Evolutionary conservation across 2,329 filamentous ascomycete genomes (phyloP), one percentile per base, ranked within the genome.

Genomic region (Pezicula radicicola): DNA sequence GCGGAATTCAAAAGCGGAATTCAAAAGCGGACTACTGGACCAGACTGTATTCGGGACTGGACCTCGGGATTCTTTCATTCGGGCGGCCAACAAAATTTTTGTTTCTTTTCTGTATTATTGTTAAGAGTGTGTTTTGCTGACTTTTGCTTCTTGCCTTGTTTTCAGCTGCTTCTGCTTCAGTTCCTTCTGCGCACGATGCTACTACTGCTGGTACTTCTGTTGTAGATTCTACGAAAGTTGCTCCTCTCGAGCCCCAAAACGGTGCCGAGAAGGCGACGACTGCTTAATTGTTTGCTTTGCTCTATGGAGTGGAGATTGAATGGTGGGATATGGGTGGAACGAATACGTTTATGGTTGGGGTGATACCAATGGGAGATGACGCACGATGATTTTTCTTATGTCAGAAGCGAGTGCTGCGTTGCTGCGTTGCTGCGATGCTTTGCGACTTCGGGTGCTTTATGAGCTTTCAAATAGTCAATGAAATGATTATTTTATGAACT

Each of bases 201-300:
- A 53, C 60, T 52, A 50, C 61, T 44, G 46, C 52, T 39, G 54
- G 48, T 16, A 57, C 56, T 49, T 50, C 35, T 37, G 47, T 59
- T 47, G 53, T 64, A 48, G 63, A 62, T 42, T 56, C 57, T 46
- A 51, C 63, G 18, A 63, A 60, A 50, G 56, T 63, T 53, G 58
- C 57, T 47, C 63, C 63, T 55, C 54, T 62, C 44, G 59, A 64
- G 44, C 52, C 60, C 27, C 28, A 30, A 30, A 30, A 30, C 28
- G 37, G 39, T n/a, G 43, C 41, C 42, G 57, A 64, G 46, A 65
- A 65, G 53, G 45, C 44, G 25, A 52, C 55, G 35, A 58, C 55
- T 57, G 59, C 55, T 50, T 60, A 43, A 57, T 51, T 54, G 43
- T 28, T 48, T 53, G 45, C 28, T 46, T 43, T 47, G 43, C 21